Evolutionary conservation across 2,329 filamentous ascomycete species (phyloP).

Genomic region (Teratosphaeria destructans): DNA sequence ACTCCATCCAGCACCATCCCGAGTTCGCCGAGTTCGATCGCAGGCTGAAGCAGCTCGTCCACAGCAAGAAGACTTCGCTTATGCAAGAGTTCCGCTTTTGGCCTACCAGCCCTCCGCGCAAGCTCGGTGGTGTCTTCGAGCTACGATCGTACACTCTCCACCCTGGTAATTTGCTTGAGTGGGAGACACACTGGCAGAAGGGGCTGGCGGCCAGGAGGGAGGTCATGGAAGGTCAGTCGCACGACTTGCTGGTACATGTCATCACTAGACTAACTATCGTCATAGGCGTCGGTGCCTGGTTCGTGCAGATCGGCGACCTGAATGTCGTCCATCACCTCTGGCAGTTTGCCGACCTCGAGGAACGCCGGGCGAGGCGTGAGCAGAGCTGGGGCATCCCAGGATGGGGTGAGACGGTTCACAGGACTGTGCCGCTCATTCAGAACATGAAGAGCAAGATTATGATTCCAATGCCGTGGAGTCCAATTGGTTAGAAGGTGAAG

Average conservation of each 20-base stretch:
- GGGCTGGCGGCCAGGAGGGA: conserved; percentile 83
- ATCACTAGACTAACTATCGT: conserved; percentile 47
- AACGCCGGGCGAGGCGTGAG: conserved; percentile 80
- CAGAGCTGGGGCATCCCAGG: conserved; percentile 92
- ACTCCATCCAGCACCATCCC: conserved; percentile 72
- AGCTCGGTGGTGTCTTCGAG: conserved; percentile 88
- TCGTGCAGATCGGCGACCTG: conserved; percentile 92
- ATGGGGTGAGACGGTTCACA: conserved; percentile 60
- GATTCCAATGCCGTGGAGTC: conserved; percentile 93
- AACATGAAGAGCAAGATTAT: conserved; percentile 90
- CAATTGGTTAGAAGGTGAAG: conserved; percentile 53
- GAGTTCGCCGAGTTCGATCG: conserved; percentile 75
- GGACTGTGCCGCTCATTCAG: conserved; percentile 94
- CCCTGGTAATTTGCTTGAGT: conserved; percentile 90
- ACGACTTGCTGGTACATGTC: background rate
- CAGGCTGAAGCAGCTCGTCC: conserved; percentile 78
- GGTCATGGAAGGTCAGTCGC: conserved; percentile 76
- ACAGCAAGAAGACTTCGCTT: conserved; percentile 72
- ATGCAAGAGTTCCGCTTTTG: conserved; percentile 99
- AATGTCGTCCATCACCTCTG: conserved; percentile 97
- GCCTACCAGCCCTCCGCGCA: conserved; percentile 84
- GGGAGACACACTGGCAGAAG: conserved; percentile 96
- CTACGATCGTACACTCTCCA: conserved; percentile 93
- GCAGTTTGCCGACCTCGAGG: conserved; percentile 96
- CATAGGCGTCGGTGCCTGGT: conserved; percentile 64